Base-by-base conservation (phyloP, 768 basidiomycete species). In the Pleurotus eryngii region DNA sequence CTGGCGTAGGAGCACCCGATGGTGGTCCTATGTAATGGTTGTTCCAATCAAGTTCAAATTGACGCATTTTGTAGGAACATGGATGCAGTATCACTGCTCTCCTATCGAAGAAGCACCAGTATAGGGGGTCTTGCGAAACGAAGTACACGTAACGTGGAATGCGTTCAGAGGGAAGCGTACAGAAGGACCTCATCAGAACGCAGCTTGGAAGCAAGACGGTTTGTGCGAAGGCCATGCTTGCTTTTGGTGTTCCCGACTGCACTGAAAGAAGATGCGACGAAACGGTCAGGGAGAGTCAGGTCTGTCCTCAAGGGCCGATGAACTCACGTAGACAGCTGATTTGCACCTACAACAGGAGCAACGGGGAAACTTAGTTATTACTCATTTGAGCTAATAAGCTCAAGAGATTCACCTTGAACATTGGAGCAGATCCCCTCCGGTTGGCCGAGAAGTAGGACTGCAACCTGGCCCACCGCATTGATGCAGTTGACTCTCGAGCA, bases 291-390 rank as follows among this genome's bases (percentile, higher is more conserved):
- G 22, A 35, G 40, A 56, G 42, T 11, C 42, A 46, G 20, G 46
- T 12, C 46, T n/a, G n/a, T 27, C 26, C 14, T 49, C 27, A 47
- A 26, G 18, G 59, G 37, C 42, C 55, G 12, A n/a, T 14, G 9
- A 22, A 67, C 75, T 70, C 65, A 77, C 76, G 62, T 78, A 78
- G 18, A 76, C 72, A 6, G 70, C 72, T 3, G 70, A 67, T 59
- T 76, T 78, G 61, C 76, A 79, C 59, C 77, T 78, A 45, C 45
- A 27, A 42, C 30, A 51, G 14, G 17, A 56, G 39, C 8, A 53
- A 26, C 26, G 27, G 38, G 43, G 38, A 5, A 30, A 38, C 42
- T 38, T 22, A 57, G 5, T 56, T 18, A 1, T 18, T 1, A 24
- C 26, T 46, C 24, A 26, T 24, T 38, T 47, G 53, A 48, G 55